Conservation (phyloP, 371 early-diverging fungal genomes). For the Zychaea mexicana region DNA sequence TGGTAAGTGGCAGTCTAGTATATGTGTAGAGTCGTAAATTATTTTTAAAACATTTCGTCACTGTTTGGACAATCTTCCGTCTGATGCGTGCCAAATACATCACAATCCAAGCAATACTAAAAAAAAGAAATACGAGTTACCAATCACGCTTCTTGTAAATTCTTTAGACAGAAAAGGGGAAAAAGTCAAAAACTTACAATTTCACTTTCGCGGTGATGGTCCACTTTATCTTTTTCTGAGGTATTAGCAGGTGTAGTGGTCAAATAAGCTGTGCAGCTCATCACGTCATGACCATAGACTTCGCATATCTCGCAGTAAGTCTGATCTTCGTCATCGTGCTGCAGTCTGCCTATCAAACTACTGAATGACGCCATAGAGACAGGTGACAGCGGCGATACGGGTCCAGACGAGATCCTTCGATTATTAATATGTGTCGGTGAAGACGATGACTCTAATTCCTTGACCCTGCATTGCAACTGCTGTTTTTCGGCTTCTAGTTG, state of each 20-base stretch:
- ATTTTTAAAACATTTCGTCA: constrained; percentile 52
- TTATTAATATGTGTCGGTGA: not conserved
- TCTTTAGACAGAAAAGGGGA: too few species aligned
- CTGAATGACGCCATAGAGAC: constrained; percentile 8
- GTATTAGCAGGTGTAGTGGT: constrained; percentile 14
- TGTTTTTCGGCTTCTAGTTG: constrained; percentile 15
- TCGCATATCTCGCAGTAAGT: constrained; percentile 68
- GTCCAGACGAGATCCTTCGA: not conserved
- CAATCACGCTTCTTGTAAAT: too few species aligned
- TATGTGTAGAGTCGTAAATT: not conserved
- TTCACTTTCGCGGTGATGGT: constrained; percentile 1
- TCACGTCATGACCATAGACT: constrained; percentile 58
- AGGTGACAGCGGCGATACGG: constrained; percentile 6
- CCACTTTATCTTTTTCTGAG: not conserved
- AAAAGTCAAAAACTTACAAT: not conserved
- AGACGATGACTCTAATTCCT: constrained; percentile 8
- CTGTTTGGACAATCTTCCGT: constrained; percentile 71
- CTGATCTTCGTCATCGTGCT: constrained; percentile 12
- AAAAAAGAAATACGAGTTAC: not conserved
- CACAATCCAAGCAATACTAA: constrained; percentile 73
- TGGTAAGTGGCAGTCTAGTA: too few species aligned
- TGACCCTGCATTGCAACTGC: not conserved
- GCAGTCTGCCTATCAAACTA: not conserved
- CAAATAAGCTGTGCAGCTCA: constrained; percentile 52
- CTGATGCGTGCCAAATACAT: constrained; percentile 61